phyloP scores from a whole-genome alignment of 75 land plant species.

The Cunninghamia lanceolata region DNA sequence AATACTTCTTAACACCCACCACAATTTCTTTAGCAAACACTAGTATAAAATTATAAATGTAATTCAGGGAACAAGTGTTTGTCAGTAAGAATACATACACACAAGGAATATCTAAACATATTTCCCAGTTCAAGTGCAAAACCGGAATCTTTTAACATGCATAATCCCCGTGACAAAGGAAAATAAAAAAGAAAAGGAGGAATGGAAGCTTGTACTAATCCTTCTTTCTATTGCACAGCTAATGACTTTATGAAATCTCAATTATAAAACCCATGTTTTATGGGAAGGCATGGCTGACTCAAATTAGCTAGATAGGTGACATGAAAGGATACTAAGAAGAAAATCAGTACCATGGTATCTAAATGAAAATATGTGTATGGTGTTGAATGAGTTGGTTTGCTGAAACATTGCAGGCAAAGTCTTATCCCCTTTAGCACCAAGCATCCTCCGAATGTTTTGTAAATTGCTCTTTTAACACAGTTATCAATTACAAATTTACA shows the following conservation, averaged over 20 bases:
- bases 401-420: neutral
- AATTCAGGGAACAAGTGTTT: neutral
- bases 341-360: neutral
- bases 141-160: neutral
- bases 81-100: neutral
- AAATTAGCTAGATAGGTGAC: neutral
- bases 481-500: neutral
- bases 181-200: neutral
- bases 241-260: neutral
- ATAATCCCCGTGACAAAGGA: neutral
- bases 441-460: neutral
- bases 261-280: neutral
- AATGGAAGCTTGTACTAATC: neutral
- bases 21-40: neutral
- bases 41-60: neutral
- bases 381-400: neutral
- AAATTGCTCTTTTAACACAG: neutral
- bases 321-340: neutral
- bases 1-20: neutral
- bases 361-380: neutral
- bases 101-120: neutral
- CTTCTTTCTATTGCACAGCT: neutral
- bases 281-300: neutral
- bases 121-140: neutral
- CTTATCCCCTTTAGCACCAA: neutral